A percentile compares a stretch with the other conserved stretches of the same genome.
Conservation (phyloP, 352 stramenopile genomes). For the Thalassiosira gravida region DNA sequence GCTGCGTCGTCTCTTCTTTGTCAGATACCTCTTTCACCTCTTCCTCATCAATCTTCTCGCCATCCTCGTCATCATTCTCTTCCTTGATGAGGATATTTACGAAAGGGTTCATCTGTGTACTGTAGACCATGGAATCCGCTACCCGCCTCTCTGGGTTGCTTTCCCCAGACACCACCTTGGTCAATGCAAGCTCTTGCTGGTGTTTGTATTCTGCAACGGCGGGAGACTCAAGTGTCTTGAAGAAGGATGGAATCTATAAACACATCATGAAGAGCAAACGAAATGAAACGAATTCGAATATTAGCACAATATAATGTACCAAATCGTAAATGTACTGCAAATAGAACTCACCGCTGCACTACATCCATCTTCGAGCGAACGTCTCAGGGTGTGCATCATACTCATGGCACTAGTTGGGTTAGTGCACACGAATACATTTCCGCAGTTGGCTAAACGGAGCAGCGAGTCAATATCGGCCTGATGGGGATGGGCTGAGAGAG, state of each 20-base stretch:
- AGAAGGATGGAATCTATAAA: slow-evolving; percentile 31
- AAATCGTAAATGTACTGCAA: too few relatives aligned
- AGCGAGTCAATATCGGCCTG: slow-evolving; percentile 48
- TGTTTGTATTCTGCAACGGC: slow-evolving; percentile 26
- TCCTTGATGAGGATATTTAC: background rate
- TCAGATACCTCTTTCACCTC: background rate
- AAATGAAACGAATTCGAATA: too few relatives aligned
- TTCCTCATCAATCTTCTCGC: background rate
- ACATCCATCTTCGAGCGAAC: too few relatives aligned
- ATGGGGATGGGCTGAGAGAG: slow-evolving; percentile 46
- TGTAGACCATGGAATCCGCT: too few relatives aligned
- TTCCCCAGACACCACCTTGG: background rate
- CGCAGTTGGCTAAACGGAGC: slow-evolving; percentile 31
- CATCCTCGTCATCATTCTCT: background rate
- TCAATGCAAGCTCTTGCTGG: slow-evolving; percentile 18
- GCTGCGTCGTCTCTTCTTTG: background rate
- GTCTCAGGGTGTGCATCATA: slow-evolving; percentile 33
- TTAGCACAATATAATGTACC: too few relatives aligned
- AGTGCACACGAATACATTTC: slow-evolving; percentile 34
- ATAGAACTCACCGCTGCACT: too few relatives aligned
- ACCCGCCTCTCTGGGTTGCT: too few relatives aligned
- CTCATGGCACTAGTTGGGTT: slow-evolving; percentile 32
- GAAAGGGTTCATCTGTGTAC: background rate
- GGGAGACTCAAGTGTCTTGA: slow-evolving; percentile 32
- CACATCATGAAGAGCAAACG: too few relatives aligned